These are phyloP conservation scores for Solanum lycopersicoides DNA, from an alignment of 257 asterid species.

Conservation along the genomic window DNA sequence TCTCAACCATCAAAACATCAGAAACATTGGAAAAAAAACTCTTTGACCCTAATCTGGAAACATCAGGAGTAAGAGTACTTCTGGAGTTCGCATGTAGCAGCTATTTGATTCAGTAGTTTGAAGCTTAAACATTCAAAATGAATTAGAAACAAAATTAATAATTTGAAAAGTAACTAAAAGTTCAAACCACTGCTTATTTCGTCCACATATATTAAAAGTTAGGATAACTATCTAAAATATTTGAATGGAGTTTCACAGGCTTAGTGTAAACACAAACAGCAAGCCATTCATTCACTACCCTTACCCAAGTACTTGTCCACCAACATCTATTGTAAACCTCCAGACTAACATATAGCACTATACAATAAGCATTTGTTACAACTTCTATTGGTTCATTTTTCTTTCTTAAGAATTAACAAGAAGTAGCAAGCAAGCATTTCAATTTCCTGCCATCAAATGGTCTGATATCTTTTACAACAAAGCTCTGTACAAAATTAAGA, in stretches of 20 bases:
- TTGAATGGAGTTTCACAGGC: background rate
- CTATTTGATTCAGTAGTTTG: slow-evolving; percentile 94
- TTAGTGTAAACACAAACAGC: slow-evolving; percentile 42
- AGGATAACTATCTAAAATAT: background rate
- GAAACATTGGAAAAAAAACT: background rate
- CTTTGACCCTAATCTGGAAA: no score
- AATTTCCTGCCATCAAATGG: background rate
- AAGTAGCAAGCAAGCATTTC: background rate
- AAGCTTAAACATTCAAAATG: slow-evolving; percentile 22
- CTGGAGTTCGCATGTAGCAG: slow-evolving; percentile 91
- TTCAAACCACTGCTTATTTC: background rate
- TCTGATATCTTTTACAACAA: slow-evolving; percentile 5
- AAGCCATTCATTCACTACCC: slow-evolving; percentile 50
- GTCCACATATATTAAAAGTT: background rate
- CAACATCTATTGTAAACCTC: slow-evolving; percentile 46
- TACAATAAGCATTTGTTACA: background rate
- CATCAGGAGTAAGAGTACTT: slow-evolving; percentile 68
- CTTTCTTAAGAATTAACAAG: background rate
- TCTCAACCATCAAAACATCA: no score
- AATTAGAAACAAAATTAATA: background rate
- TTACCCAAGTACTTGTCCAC: slow-evolving; percentile 55
- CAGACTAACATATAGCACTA: background rate
- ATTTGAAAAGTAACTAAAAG: background rate
- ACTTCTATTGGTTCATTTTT: background rate
- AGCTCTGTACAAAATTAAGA: slow-evolving; percentile 27